Evolutionary conservation across 164 flowering plant species (phyloP), one percentile per base, ranked within the genome.

Genomic region (Kingdonia uniflora): DNA sequence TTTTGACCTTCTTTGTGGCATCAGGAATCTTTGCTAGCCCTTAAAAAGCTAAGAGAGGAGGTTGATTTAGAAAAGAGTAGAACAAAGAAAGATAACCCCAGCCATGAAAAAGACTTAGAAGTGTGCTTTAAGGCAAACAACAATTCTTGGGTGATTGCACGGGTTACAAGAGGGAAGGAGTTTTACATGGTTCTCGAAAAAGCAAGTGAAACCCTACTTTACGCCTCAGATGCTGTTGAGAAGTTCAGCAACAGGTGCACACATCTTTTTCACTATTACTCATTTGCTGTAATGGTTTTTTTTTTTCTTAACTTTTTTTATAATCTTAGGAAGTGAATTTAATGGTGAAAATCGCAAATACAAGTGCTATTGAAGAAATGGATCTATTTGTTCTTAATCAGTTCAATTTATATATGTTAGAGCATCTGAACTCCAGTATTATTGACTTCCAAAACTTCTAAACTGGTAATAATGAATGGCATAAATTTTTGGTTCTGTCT

Each of bases 191-290:
- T 81, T 60, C 68, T 92, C 21, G 99, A 92, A 66, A 92, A 86
- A 70, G 96, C 94, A 42, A 74, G 66, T 55, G 99, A 88, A 67
- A 92, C 99, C 4, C 85, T 92, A 58, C 85, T 87, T 13, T 88
- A 84, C 67, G 96, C 99, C 42, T 73, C 96, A 4, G 95, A 85
- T 56, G 92, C 96, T 24, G 65, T 86, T 21, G 94, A 85, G 69
- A 84, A 80, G 69, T 92, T 92, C 67, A 88, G 96, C 74, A 74
- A 78, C 79, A 88, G 94, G 96, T 87, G n/a, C n/a, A n/a, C n/a
- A n/a, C 5, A 23, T 43, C 39, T 21, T 37, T 26, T 15, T 39
- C 49, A 5, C 19, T 20, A 33, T n/a, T n/a, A n/a, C 12, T 26
- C 35, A 22, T 8, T 55, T 20, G 21, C 19, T 39, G 2, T 5